Percentiles rank a stretch among this genome's conserved stretches.
Conservation (phyloP, 768 basidiomycete species). For the Sporobolomyces phaffii region DNA sequence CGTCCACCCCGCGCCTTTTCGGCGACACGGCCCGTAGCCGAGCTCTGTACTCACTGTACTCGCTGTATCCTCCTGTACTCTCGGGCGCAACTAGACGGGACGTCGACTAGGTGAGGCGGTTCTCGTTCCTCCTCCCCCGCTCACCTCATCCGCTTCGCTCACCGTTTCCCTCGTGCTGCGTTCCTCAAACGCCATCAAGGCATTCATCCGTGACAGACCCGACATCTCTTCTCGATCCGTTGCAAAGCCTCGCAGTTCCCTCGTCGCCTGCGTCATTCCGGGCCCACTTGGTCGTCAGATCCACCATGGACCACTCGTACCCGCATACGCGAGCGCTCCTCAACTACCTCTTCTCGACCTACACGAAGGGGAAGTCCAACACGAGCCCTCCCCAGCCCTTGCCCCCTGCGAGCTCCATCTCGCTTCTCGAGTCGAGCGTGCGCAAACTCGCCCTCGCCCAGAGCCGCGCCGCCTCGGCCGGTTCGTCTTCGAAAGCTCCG, state of each 20-base stretch:
- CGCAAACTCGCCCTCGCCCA: constrained; percentile 33
- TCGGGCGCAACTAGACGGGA: no score
- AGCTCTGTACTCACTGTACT: no score
- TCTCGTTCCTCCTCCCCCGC: no score
- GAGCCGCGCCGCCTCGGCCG: constrained; percentile 22
- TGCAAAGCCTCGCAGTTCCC: no score
- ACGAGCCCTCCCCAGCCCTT: constrained; percentile 13
- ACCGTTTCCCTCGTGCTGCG: background rate
- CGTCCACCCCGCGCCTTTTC: no score
- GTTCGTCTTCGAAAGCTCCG: constrained; percentile 21
- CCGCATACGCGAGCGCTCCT: constrained; percentile 28
- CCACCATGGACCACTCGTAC: constrained; percentile 8
- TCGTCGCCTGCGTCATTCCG: background rate
- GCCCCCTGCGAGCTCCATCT: constrained; percentile 1
- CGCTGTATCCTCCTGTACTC: no score
- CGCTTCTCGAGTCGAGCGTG: constrained; percentile 31
- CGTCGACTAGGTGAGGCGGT: no score
- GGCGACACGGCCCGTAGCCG: no score
- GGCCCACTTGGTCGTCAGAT: background rate
- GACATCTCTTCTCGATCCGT: no score
- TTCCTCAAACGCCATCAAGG: no score
- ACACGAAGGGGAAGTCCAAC: constrained; percentile 4
- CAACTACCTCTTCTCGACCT: constrained; percentile 25
- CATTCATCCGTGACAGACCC: no score
- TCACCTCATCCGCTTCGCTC: background rate